Base-by-base conservation (phyloP, 345 rosid genomes). In the Salix purpurea region DNA sequence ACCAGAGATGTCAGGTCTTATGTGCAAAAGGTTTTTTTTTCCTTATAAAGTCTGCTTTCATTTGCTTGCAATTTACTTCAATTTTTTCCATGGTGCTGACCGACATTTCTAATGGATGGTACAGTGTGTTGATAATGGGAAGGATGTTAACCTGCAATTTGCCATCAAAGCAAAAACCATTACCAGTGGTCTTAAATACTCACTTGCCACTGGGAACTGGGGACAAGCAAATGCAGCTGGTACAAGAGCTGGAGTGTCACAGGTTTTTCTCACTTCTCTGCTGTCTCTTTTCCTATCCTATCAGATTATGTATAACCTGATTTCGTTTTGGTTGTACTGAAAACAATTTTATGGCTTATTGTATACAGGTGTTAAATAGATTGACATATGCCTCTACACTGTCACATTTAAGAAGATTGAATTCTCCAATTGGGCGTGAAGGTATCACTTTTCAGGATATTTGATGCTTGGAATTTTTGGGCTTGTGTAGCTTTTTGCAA, bases 191-290 rank as follows among this genome's bases (percentile, higher is more conserved):
- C 89, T 96, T 70, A 96, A 96, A 82, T 96, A 96, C 81, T 92
- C 99, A 4, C 96, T 96, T 77, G 99, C 99, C 70, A 96, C 99
- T 68, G 99, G 99, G 66, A 93, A 96, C 70, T 96, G 99, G 99
- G 99, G 99, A 37, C 97, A 96, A 85, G 97, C 99, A 77, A 96
- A 96, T 84, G 98, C 99, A 37, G 98, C 99, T 75, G 99, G 99
- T 64, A 93, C 99, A 78, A 91, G 99, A 83, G 99, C 99, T 74
- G 99, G 99, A 88, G 99, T 96, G 37, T 96, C 99, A 42, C 99
- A 96, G 98, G 99, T 96, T 72, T 75, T 56, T 78, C 36, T 7
- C 44, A 54, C 54, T 66, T 9, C 13, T 32, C 30, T 32, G 18
- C 54, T 26, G 12, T 56, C 28, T 72, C 30, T 4, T 18, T 74